These are phyloP conservation scores for Rubus idaeus DNA, from an alignment of 306 rosid species.

Conservation along the genomic window DNA sequence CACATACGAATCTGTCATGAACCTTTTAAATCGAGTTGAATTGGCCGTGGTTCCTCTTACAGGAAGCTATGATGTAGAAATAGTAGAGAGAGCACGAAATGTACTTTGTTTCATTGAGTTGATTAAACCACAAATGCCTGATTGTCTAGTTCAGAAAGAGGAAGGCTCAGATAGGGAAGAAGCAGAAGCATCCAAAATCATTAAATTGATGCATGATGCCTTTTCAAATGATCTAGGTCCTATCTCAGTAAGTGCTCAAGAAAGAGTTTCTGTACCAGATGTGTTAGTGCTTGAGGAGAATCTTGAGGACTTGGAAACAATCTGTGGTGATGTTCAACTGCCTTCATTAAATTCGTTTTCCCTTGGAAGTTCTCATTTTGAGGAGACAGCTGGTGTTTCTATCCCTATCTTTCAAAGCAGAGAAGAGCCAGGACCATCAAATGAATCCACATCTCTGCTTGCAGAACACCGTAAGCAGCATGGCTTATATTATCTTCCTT, in stretches of 20 bases:
- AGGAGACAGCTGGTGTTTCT: constrained; percentile 36
- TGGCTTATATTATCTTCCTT: constrained; percentile 83
- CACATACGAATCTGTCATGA: constrained; percentile 44
- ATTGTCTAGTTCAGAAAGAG: constrained; percentile 34
- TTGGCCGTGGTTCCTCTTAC: constrained; percentile 53
- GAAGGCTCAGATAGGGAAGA: constrained; percentile 37
- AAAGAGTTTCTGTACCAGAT: constrained; percentile 77
- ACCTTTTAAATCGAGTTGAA: constrained; percentile 55
- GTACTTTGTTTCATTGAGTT: constrained; percentile 61
- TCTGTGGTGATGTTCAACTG: constrained; percentile 63
- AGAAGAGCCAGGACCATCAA: constrained; percentile 53
- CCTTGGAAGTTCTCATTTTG: constrained; percentile 42
- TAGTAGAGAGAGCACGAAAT: constrained; percentile 76
- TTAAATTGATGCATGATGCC: constrained; percentile 50
- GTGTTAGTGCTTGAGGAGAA: constrained; percentile 68
- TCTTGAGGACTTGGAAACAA: constrained; percentile 61
- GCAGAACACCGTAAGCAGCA: constrained; percentile 84
- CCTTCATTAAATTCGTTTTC: constrained; percentile 44
- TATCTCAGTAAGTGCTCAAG: constrained; percentile 69
- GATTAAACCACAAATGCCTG: constrained; percentile 46
- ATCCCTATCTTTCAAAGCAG: constrained; percentile 34
- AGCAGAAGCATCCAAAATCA: constrained; percentile 40
- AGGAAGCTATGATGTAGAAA: constrained; percentile 71
- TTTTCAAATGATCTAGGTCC: constrained; percentile 73
- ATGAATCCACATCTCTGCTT: constrained; percentile 72